Evolutionary conservation across 495 filamentous ascomycete genomes (phyloP).

Genomic region (Staphylotrichum longicolle): DNA sequence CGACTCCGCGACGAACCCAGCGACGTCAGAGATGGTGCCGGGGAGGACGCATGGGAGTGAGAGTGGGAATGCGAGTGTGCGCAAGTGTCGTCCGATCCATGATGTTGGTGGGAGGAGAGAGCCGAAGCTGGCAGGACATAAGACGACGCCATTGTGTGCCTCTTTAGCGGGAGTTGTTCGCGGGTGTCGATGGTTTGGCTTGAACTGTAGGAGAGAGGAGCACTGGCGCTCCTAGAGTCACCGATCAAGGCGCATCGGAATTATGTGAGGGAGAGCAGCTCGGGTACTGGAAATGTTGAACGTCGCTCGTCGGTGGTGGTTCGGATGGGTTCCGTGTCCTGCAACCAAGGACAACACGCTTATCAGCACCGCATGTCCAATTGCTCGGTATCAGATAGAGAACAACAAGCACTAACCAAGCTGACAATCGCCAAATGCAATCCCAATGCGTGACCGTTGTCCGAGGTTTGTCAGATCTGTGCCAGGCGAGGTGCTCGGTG

Average conservation of each 20-base stretch:
- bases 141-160: constrained; percentile 45
- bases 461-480: background rate
- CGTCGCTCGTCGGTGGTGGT: background rate
- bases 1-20: constrained; percentile 27
- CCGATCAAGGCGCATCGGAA: constrained; percentile 20
- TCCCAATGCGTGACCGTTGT: background rate
- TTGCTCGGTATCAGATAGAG: background rate
- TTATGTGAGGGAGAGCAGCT: background rate
- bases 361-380: background rate
- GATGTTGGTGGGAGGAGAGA: constrained; percentile 45
- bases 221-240: constrained; percentile 25
- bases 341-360: background rate
- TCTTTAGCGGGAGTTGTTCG: background rate
- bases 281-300: background rate
- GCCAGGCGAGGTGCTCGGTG: background rate
- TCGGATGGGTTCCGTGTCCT: background rate
- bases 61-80: constrained; percentile 34
- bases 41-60: constrained; percentile 40
- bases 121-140: constrained; percentile 52
- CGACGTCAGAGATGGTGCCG: constrained; percentile 33
- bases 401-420: background rate
- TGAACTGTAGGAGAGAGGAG: constrained; percentile 18
- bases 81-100: constrained; percentile 30
- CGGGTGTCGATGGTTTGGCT: too few relatives aligned
- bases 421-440: background rate